Conservation (phyloP, 805 yeast genomes). For the Monosporozyma servazzii region DNA sequence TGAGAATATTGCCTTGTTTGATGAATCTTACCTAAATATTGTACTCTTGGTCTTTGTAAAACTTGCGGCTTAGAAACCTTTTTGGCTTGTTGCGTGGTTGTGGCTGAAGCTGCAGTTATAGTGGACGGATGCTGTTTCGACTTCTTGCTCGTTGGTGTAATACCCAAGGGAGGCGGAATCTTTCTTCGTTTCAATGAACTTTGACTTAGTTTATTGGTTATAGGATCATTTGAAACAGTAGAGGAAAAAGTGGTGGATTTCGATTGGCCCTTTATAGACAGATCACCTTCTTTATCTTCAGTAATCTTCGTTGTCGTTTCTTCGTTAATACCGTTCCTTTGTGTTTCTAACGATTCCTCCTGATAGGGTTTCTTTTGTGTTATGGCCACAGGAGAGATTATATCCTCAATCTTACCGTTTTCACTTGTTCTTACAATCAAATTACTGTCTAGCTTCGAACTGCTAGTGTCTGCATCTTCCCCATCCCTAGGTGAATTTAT, state of each 20-base stretch:
- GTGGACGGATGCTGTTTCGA: background rate
- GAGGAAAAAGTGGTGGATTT: background rate
- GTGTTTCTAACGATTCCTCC: background rate
- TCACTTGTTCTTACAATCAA: slow-evolving; percentile 4
- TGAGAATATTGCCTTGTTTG: background rate
- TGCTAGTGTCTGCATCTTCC: background rate
- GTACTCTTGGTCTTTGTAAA: slow-evolving; percentile 18
- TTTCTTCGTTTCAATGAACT: slow-evolving; percentile 6
- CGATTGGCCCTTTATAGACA: background rate
- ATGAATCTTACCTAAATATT: slow-evolving; percentile 18
- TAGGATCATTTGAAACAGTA: background rate
- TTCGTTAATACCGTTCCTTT: background rate
- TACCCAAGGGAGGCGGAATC: slow-evolving; percentile 7
- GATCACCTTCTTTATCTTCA: background rate
- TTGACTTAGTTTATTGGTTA: background rate
- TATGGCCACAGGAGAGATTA: slow-evolving; percentile 3
- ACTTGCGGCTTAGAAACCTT: background rate
- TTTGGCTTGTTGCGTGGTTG: background rate
- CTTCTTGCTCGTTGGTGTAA: background rate
- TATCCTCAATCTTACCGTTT: slow-evolving; percentile 5
- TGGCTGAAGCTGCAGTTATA: background rate
- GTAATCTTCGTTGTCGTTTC: background rate
- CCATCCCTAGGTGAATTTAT: background rate
- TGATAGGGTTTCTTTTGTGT: slow-evolving; percentile 2
- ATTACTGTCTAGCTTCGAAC: background rate